A percentile compares a stretch with the other conserved stretches of the same genome.
phyloP scores from a whole-genome alignment of 2,329 filamentous ascomycete genomes.

The Lachnellula willkommii region DNA sequence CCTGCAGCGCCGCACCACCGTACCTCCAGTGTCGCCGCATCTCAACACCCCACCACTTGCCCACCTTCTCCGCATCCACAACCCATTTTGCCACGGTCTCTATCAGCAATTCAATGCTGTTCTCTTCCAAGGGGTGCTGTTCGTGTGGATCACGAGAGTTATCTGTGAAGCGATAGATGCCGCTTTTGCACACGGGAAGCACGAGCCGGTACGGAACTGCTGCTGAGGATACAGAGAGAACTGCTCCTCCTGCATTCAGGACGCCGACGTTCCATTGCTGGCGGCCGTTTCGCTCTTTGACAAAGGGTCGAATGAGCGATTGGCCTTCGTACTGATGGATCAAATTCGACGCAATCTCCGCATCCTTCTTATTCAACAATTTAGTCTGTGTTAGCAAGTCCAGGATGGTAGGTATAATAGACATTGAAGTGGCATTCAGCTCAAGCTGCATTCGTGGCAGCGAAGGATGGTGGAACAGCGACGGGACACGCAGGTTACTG shows the following conservation, averaged over 20 bases:
- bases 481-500: slow-evolving; percentile 39
- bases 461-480: slow-evolving; percentile 40
- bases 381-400: slow-evolving; percentile 39
- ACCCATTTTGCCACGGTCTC: slow-evolving; percentile 32
- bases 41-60: slow-evolving; percentile 37
- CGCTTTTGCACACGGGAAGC: slow-evolving; percentile 24
- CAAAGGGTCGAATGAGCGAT: slow-evolving; percentile 40
- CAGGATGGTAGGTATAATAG: slow-evolving; percentile 42
- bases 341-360: slow-evolving; percentile 34
- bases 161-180: slow-evolving; percentile 33
- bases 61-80: slow-evolving; percentile 33
- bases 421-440: slow-evolving; percentile 37
- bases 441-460: slow-evolving; percentile 38
- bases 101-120: slow-evolving; percentile 28
- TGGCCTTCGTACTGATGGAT: slow-evolving; percentile 43
- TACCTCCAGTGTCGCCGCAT: slow-evolving; percentile 25
- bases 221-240: slow-evolving; percentile 23
- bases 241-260: slow-evolving; percentile 26
- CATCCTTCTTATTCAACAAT: slow-evolving; percentile 34
- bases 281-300: slow-evolving; percentile 31
- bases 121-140: slow-evolving; percentile 30
- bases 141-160: slow-evolving; percentile 33
- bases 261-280: slow-evolving; percentile 27
- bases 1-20: slow-evolving; percentile 18
- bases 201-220: slow-evolving; percentile 22